Evolutionary conservation across 768 basidiomycete genomes (phyloP).

Genomic region (Sutorius australiensis): DNA sequence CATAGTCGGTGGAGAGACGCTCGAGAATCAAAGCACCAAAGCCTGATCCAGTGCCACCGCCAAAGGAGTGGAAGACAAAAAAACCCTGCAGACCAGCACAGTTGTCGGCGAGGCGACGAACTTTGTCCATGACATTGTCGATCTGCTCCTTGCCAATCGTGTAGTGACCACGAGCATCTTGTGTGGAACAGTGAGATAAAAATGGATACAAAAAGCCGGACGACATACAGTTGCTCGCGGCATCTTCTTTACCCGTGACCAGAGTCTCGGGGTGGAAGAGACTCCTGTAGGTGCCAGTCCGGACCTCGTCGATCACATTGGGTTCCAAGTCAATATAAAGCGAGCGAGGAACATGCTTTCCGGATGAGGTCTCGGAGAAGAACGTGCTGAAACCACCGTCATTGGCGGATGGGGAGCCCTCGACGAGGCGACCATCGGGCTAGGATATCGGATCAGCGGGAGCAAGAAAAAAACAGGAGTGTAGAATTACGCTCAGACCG

Average conservation of each 20-base stretch:
- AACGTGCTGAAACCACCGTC: constrained; percentile 98
- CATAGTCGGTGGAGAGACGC: constrained; percentile 93
- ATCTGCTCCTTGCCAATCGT: constrained; percentile 98
- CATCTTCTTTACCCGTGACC: constrained; percentile 98
- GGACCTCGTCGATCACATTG: constrained; percentile 96
- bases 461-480: background rate
- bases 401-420: constrained; percentile 67
- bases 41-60: constrained; percentile 97
- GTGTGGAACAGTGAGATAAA: constrained; percentile 1
- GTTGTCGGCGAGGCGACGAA: constrained; percentile 93
- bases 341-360: constrained; percentile 96
- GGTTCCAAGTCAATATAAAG: constrained; percentile 97
- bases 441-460: constrained; percentile 35
- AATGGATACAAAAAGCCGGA: background rate
- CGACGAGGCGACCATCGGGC: constrained; percentile 92
- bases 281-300: constrained; percentile 90
- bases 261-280: constrained; percentile 99
- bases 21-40: constrained; percentile 96
- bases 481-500: constrained; percentile 75
- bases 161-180: constrained; percentile 97
- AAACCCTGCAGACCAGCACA: constrained; percentile 97
- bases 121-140: constrained; percentile 92
- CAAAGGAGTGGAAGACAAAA: constrained; percentile 99
- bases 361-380: constrained; percentile 96
- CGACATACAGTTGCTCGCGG: constrained; percentile 92